Percentiles rank a stretch among this genome's conserved stretches.
These are phyloP conservation scores for Tuber borchii DNA, from an alignment of 495 filamentous ascomycete species.

Conservation along the genomic window DNA sequence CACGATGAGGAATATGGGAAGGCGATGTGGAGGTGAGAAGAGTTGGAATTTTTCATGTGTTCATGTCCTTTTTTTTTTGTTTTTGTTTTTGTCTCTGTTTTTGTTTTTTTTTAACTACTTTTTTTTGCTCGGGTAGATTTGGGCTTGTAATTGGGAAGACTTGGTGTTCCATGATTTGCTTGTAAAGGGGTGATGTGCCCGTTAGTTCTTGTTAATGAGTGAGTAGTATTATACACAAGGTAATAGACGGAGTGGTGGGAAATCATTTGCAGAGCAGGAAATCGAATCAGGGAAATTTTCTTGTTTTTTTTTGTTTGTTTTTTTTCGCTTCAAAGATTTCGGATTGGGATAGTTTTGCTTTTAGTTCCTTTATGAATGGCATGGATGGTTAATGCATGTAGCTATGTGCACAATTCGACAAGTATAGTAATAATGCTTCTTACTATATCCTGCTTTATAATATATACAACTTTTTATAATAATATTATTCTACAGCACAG, in stretches of 20 bases:
- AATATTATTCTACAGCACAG: neutral
- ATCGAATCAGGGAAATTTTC: neutral
- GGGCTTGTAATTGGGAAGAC: neutral
- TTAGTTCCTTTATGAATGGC: neutral
- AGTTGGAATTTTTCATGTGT: neutral
- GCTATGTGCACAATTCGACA: neutral
- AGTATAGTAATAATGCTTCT: neutral
- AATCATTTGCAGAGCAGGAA: conserved; percentile 1
- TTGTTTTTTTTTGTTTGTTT: neutral
- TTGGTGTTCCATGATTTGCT: neutral
- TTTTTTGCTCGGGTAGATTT: neutral
- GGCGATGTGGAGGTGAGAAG: neutral
- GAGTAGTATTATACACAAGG: neutral
- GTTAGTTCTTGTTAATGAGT: neutral
- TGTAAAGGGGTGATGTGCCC: neutral
- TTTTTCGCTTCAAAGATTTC: neutral
- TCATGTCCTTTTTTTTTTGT: neutral
- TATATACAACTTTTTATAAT: neutral
- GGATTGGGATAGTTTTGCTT: neutral
- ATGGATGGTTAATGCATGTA: neutral
- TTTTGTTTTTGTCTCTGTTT: neutral
- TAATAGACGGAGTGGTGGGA: neutral
- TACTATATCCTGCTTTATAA: neutral
- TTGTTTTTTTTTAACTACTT: neutral
- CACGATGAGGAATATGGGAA: neutral